phyloP scores from a whole-genome alignment of 768 basidiomycete genomes.

The Zangia roseola region DNA sequence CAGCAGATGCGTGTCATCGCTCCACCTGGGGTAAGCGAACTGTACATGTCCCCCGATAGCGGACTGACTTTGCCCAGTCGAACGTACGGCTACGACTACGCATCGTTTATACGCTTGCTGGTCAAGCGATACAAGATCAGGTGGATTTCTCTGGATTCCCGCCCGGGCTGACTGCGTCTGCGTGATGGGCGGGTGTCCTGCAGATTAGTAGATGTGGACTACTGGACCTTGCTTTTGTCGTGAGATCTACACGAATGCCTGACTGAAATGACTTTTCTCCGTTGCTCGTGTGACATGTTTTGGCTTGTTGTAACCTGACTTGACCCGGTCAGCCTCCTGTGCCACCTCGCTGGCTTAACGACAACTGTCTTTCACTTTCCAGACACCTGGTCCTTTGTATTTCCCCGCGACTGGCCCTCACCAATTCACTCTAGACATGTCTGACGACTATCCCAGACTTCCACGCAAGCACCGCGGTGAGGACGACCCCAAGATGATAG shows the following conservation, averaged over 20 bases:
- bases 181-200: conserved; percentile 14
- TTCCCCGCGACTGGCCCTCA: conserved; percentile 5
- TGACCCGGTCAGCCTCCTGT: conserved; percentile 21
- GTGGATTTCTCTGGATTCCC: conserved; percentile 94
- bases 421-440: conserved; percentile 28
- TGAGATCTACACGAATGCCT: conserved; percentile 22
- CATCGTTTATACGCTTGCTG: conserved; percentile 71
- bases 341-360: neutral
- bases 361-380: neutral
- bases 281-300: neutral
- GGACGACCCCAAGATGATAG: conserved; percentile 66
- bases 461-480: conserved; percentile 29
- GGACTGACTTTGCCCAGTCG: conserved; percentile 48
- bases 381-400: neutral
- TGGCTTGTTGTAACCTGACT: conserved; percentile 9
- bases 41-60: neutral
- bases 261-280: neutral
- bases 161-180: conserved; percentile 57
- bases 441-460: conserved; percentile 28
- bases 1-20: conserved; percentile 94
- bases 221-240: conserved; percentile 11
- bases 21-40: conserved; percentile 69
- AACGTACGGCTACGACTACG: conserved; percentile 82
- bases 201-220: conserved; percentile 17
- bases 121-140: conserved; percentile 82